A percentile compares a stretch with the other conserved stretches of the same genome.
Conservation (phyloP, 805 yeast genomes). For the Hanseniaspora nectarophila region DNA sequence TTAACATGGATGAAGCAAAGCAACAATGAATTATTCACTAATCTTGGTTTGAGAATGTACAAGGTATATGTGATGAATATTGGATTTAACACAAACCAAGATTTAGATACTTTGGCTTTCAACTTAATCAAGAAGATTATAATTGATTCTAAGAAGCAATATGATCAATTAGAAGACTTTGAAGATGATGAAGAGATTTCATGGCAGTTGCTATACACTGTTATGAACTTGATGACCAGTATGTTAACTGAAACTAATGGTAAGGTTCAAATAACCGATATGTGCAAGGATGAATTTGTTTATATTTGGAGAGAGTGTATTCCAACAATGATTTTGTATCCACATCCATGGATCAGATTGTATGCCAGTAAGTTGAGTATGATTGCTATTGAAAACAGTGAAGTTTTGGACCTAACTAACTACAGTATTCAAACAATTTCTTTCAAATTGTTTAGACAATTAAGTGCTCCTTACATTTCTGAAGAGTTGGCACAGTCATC, state of each 20-base stretch:
- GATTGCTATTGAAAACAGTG: constrained; percentile 34
- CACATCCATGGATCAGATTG: constrained; percentile 85
- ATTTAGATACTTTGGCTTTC: constrained; percentile 35
- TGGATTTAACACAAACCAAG: constrained; percentile 25
- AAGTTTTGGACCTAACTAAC: constrained; percentile 30
- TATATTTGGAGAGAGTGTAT: constrained; percentile 36
- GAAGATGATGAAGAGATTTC: constrained; percentile 36
- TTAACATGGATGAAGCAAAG: constrained; percentile 54
- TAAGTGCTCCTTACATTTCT: constrained; percentile 65
- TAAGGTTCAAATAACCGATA: constrained; percentile 21
- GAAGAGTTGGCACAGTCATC: constrained; percentile 51
- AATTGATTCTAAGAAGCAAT: neutral
- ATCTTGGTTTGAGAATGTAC: constrained; percentile 66
- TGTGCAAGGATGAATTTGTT: constrained; percentile 27
- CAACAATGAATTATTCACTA: constrained; percentile 39
- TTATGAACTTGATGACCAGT: constrained; percentile 41
- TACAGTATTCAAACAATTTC: constrained; percentile 56
- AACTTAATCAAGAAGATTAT: constrained; percentile 28
- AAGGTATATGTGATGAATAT: constrained; percentile 39
- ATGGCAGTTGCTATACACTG: constrained; percentile 72
- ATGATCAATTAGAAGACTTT: constrained; percentile 22
- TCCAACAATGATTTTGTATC: constrained; percentile 43
- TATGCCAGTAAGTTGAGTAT: constrained; percentile 51
- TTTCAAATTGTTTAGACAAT: constrained; percentile 57
- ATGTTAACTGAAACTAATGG: constrained; percentile 33